phyloP scores from a whole-genome alignment of 768 basidiomycete genomes.

The Russula griseocarnosa region DNA sequence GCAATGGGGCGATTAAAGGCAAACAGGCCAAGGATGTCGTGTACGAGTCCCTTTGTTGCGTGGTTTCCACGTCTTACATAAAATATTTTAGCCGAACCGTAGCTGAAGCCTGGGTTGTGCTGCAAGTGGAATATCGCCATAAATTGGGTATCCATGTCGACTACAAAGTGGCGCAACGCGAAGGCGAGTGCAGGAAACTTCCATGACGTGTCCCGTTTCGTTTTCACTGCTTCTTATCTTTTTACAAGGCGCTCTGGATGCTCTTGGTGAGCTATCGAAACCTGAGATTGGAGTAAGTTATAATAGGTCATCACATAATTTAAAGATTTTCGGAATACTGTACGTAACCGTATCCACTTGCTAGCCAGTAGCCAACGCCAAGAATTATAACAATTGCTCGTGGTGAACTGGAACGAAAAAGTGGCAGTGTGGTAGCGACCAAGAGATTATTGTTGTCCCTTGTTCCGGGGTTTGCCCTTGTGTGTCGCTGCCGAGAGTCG shows the following conservation, averaged over 20 bases:
- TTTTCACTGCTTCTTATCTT: background rate
- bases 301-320: background rate
- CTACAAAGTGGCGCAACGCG: conserved; percentile 1
- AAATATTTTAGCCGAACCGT: background rate
- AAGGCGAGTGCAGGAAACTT: conserved; percentile 10
- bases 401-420: too few relatives aligned
- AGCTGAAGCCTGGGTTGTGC: conserved; percentile 6
- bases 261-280: background rate
- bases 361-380: background rate
- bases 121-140: conserved; percentile 9
- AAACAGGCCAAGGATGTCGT: conserved; percentile 11
- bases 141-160: conserved; percentile 3
- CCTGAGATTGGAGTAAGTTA: too few relatives aligned
- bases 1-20: background rate
- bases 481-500: background rate
- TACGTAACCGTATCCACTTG: too few relatives aligned
- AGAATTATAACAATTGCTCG: background rate
- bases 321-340: background rate
- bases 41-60: background rate
- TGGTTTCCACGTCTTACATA: background rate
- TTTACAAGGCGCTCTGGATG: conserved; percentile 10
- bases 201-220: conserved; percentile 3
- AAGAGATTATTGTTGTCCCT: background rate
- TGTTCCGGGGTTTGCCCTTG: background rate
- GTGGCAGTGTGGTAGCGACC: background rate